Conservation (phyloP, 2,329 filamentous ascomycete genomes). For the Aspergillus intermedius region DNA sequence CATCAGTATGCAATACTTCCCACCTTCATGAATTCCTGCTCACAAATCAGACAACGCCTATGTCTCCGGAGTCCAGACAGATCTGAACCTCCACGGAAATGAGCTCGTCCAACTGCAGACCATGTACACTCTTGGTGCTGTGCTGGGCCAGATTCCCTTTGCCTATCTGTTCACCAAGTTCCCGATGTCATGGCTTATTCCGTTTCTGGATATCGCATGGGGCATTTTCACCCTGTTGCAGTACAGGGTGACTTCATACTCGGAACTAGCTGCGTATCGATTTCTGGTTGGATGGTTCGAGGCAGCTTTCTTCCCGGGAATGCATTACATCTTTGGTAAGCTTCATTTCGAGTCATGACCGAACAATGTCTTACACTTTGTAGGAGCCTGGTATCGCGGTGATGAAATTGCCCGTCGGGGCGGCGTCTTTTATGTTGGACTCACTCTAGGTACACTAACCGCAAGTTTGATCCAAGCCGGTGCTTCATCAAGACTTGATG, state of each 20-base stretch:
- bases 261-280: constrained; percentile 48
- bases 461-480: constrained; percentile 47
- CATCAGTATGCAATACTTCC: constrained; percentile 36
- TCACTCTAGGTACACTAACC: constrained; percentile 48
- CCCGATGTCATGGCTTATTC: constrained; percentile 47
- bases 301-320: constrained; percentile 34
- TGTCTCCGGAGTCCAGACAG: constrained; percentile 49
- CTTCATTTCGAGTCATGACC: not conserved
- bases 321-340: constrained; percentile 31
- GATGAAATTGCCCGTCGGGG: constrained; percentile 45
- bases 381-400: constrained; percentile 44
- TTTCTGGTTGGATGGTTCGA: constrained; percentile 53
- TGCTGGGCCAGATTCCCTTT: constrained; percentile 48
- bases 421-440: constrained; percentile 48
- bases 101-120: constrained; percentile 52
- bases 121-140: constrained; percentile 47
- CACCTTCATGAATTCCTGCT: not conserved
- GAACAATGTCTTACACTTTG: not conserved
- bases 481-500: constrained; percentile 36
- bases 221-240: constrained; percentile 53
- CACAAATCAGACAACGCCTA: constrained; percentile 46
- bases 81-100: constrained; percentile 47
- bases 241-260: constrained; percentile 44
- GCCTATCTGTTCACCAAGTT: constrained; percentile 44
- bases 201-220: constrained; percentile 49